Percentiles rank a stretch among this genome's conserved stretches.
Conservation (phyloP, 139 green algal species). For the Pseudopediastrum boryanum region DNA sequence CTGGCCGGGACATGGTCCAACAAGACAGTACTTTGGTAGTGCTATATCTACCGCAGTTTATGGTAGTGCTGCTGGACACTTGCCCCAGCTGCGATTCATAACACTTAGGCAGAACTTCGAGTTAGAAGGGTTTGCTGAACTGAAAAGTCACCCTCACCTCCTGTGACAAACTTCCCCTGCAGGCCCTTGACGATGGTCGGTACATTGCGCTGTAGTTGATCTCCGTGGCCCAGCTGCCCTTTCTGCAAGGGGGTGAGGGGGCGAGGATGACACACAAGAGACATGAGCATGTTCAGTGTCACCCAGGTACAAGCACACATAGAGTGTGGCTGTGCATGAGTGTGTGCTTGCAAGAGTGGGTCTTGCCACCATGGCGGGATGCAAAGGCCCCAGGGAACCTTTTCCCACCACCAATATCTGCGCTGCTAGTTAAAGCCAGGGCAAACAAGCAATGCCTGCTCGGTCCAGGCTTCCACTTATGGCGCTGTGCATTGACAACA, state of each 20-base stretch:
- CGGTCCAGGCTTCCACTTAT: no score
- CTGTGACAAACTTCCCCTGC: slow-evolving; percentile 52
- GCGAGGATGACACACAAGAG: background rate
- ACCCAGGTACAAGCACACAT: no score
- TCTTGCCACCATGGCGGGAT: background rate
- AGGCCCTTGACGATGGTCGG: slow-evolving; percentile 71
- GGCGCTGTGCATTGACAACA: no score
- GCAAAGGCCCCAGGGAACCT: background rate
- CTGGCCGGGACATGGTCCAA: no score
- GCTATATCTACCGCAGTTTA: background rate
- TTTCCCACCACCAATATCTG: background rate
- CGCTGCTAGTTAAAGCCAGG: background rate
- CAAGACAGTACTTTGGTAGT: background rate
- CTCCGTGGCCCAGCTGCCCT: slow-evolving; percentile 89
- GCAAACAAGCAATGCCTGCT: no score
- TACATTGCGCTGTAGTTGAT: slow-evolving; percentile 75
- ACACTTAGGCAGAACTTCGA: background rate
- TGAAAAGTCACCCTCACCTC: slow-evolving; percentile 45
- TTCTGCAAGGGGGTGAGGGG: slow-evolving; percentile 51
- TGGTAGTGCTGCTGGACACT: background rate
- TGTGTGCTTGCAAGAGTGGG: background rate
- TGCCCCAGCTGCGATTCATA: background rate
- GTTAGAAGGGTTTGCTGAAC: background rate
- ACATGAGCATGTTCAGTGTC: no score
- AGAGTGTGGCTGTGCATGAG: no score